phyloP scores from a whole-genome alignment of 2,329 filamentous ascomycete species.

The Fusarium domesticum region DNA sequence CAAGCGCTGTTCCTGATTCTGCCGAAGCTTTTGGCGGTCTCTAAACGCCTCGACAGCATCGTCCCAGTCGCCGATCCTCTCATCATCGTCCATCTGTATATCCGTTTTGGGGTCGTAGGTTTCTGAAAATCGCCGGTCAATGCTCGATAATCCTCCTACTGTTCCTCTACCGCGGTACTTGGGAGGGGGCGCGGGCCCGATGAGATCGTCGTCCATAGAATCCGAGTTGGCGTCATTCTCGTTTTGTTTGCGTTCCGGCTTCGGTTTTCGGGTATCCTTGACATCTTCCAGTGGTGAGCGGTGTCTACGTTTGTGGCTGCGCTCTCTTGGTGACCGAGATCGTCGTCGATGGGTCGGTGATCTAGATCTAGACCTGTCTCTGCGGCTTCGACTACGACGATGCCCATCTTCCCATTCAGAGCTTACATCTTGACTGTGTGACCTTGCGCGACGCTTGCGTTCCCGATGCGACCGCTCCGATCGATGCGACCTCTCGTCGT shows the following conservation, averaged over 20 bases:
- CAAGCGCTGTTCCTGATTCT: conserved; percentile 71
- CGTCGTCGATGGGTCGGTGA: conserved; percentile 28
- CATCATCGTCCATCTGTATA: conserved; percentile 46
- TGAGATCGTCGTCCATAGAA: conserved; percentile 64
- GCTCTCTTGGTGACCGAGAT: conserved; percentile 34
- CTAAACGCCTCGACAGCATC: conserved; percentile 73
- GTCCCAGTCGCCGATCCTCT: conserved; percentile 68
- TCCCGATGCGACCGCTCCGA: conserved; percentile 15
- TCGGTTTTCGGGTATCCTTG: conserved; percentile 16
- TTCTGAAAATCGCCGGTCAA: conserved; percentile 76
- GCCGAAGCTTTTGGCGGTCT: conserved; percentile 75
- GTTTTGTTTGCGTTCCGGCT: conserved; percentile 5
- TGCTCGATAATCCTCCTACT: conserved; percentile 58
- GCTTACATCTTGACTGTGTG: conserved; percentile 13
- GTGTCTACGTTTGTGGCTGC: conserved; percentile 33
- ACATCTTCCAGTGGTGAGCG: conserved; percentile 27
- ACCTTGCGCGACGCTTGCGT: conserved; percentile 17
- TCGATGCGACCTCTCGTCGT: conserved; percentile 12
- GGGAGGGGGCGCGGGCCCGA: conserved; percentile 67
- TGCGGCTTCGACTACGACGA: conserved; percentile 16
- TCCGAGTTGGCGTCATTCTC: conserved; percentile 51
- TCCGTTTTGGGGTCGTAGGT: conserved; percentile 59
- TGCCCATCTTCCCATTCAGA: conserved; percentile 14
- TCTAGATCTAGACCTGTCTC: conserved; percentile 26
- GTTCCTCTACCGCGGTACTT: conserved; percentile 66